These are phyloP conservation scores for Teratosphaeria pseudoeucalypti DNA, from an alignment of 2,329 filamentous ascomycete species.

Conservation along the genomic window DNA sequence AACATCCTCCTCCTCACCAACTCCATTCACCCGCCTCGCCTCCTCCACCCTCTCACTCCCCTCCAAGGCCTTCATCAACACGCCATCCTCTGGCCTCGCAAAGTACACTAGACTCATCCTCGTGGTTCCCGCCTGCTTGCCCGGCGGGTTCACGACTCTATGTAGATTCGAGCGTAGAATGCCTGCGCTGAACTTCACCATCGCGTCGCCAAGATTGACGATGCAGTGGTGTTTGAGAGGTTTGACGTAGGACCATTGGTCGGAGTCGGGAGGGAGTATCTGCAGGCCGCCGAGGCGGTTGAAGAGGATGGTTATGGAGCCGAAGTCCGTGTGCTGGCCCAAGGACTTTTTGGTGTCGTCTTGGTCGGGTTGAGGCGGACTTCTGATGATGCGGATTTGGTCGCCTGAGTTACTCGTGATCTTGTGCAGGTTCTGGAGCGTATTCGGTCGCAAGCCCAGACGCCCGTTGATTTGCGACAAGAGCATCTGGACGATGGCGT, in stretches of 20 bases:
- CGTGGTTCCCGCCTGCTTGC: slow-evolving; percentile 32
- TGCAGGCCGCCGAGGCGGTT: slow-evolving; percentile 46
- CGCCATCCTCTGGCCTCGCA: slow-evolving; percentile 40
- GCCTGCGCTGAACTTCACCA: slow-evolving; percentile 34
- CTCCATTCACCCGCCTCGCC: slow-evolving; percentile 23
- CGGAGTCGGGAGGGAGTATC: slow-evolving; percentile 32
- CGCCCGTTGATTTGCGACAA: slow-evolving; percentile 34
- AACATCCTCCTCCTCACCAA: slow-evolving; percentile 19
- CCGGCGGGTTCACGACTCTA: slow-evolving; percentile 41
- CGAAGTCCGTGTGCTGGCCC: slow-evolving; percentile 47
- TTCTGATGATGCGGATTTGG: slow-evolving; percentile 43
- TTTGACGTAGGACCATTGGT: slow-evolving; percentile 41
- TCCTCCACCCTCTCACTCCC: slow-evolving; percentile 15
- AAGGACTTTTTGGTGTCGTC: slow-evolving; percentile 30
- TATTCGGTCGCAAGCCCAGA: slow-evolving; percentile 31
- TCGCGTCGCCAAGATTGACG: slow-evolving; percentile 37
- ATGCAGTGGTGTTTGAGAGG: slow-evolving; percentile 38
- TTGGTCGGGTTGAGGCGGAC: slow-evolving; percentile 35
- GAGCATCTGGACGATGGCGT: slow-evolving; percentile 35
- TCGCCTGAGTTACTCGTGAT: slow-evolving; percentile 35
- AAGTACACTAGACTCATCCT: slow-evolving; percentile 48
- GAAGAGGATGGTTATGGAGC: slow-evolving; percentile 45
- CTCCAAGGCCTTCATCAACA: slow-evolving; percentile 29
- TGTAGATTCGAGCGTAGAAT: slow-evolving; percentile 28
- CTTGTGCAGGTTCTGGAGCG: slow-evolving; percentile 36